Evolutionary conservation across 495 filamentous ascomycete genomes (phyloP).

Genomic region (Hypoxylon fragiforme): DNA sequence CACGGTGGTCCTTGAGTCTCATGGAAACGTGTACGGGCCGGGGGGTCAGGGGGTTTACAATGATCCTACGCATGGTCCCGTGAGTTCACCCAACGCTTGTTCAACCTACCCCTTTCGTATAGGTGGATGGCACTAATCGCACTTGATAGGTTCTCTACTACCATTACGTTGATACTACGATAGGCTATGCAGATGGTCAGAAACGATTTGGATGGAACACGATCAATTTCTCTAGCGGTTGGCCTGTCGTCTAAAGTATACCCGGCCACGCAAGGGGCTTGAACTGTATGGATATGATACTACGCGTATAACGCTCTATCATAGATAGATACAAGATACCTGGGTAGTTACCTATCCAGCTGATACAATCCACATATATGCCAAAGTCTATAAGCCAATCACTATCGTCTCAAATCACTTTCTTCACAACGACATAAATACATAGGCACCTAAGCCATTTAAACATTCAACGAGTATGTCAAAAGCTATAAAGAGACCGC

Average conservation of each 20-base stretch:
- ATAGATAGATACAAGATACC: no score
- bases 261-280: no score
- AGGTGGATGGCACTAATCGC: background rate
- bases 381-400: no score
- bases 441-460: no score
- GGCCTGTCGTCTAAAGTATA: constrained; percentile 57
- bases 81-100: constrained; percentile 19
- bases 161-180: constrained; percentile 65
- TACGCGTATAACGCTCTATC: no score
- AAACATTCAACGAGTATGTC: no score
- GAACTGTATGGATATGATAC: no score
- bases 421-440: no score
- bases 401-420: no score
- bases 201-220: constrained; percentile 71
- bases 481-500: no score
- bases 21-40: constrained; percentile 68
- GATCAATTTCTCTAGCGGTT: constrained; percentile 66
- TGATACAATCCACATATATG: no score
- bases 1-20: constrained; percentile 62
- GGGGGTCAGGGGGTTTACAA: constrained; percentile 63
- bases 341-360: no score
- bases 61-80: constrained; percentile 40
- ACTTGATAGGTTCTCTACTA: constrained; percentile 65
- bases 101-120: constrained; percentile 37
- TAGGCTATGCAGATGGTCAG: constrained; percentile 66